Percentiles rank a stretch among this genome's conserved stretches.
These are phyloP conservation scores for Leishmania major DNA, from an alignment of 208 protist genomes.

Conservation along the genomic window DNA sequence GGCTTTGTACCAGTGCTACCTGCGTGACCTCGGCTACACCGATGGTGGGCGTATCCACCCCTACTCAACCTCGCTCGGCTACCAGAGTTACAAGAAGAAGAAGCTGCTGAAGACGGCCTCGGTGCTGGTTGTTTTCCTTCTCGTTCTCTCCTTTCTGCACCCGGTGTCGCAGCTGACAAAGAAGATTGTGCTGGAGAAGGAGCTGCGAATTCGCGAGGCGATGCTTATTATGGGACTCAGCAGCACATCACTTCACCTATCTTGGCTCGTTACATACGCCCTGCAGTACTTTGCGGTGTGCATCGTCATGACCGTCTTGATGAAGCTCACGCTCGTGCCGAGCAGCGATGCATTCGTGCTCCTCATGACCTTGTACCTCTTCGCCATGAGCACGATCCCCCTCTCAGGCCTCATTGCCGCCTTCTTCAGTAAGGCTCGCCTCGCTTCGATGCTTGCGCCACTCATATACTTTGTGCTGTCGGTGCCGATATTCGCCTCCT, in stretches of 20 bases:
- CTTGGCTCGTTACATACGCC: slow-evolving; percentile 67
- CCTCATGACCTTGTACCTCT: slow-evolving; percentile 67
- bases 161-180: slow-evolving; percentile 77
- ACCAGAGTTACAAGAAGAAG: slow-evolving; percentile 38
- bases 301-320: slow-evolving; percentile 45
- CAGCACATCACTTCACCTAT: slow-evolving; percentile 53
- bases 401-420: slow-evolving; percentile 59
- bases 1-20: slow-evolving; percentile 48
- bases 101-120: slow-evolving; percentile 45
- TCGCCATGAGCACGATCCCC: slow-evolving; percentile 47
- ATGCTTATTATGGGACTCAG: slow-evolving; percentile 91
- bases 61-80: slow-evolving; percentile 37
- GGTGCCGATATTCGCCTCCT: slow-evolving; percentile 68
- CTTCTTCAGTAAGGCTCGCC: slow-evolving; percentile 75
- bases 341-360: slow-evolving; percentile 47
- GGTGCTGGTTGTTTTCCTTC: slow-evolving; percentile 57
- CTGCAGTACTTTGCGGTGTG: slow-evolving; percentile 49
- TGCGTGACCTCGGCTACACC: slow-evolving; percentile 26
- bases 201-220: slow-evolving; percentile 80
- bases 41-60: slow-evolving; percentile 29
- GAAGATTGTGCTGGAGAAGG: slow-evolving; percentile 85
- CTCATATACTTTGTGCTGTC: slow-evolving; percentile 70
- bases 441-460: slow-evolving; percentile 64
- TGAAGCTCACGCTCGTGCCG: slow-evolving; percentile 53
- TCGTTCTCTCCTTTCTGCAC: slow-evolving; percentile 80